Conservation (phyloP, 2,329 filamentous ascomycete species). For the Apiospora koreana region DNA sequence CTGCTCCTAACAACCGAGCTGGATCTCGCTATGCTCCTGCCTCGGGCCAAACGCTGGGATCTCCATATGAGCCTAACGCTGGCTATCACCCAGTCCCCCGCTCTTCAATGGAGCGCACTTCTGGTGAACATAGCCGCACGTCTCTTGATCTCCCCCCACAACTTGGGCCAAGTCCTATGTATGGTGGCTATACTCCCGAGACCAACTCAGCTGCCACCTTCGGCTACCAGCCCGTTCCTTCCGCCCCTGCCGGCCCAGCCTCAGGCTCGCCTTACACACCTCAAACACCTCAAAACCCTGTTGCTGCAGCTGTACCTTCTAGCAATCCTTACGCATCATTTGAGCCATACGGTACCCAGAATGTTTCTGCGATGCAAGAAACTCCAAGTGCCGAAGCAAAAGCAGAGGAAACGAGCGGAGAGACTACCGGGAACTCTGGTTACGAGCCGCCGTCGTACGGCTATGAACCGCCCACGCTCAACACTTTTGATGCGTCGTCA, state of each 20-base stretch:
- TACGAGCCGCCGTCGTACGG: conserved; percentile 53
- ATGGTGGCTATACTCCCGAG: conserved; percentile 36
- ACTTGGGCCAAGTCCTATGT: conserved; percentile 38
- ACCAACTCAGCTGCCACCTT: conserved; percentile 29
- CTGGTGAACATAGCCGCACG: conserved; percentile 41
- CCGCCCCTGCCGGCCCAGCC: conserved; percentile 21
- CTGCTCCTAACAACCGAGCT: conserved; percentile 43
- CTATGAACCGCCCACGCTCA: conserved; percentile 50
- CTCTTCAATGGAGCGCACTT: conserved; percentile 47
- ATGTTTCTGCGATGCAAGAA: conserved; percentile 14
- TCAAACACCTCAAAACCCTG: conserved; percentile 19
- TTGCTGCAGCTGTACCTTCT: conserved; percentile 17
- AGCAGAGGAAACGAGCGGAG: conserved; percentile 16
- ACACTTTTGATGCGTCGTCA: conserved; percentile 31
- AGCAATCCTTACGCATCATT: conserved; percentile 30
- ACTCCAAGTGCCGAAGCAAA: background rate
- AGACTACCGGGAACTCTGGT: conserved; percentile 21
- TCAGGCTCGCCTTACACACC: conserved; percentile 25
- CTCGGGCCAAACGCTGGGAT: conserved; percentile 29
- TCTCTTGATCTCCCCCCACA: conserved; percentile 44
- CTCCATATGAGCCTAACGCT: conserved; percentile 38
- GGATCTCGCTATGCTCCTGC: conserved; percentile 53
- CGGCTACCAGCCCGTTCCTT: conserved; percentile 30
- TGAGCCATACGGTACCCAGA: conserved; percentile 25
- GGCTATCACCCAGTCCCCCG: conserved; percentile 34